A percentile compares a stretch with the other conserved stretches of the same genome.
Conservation (phyloP, 257 asterid species). For the Salvia miltiorrhiza region DNA sequence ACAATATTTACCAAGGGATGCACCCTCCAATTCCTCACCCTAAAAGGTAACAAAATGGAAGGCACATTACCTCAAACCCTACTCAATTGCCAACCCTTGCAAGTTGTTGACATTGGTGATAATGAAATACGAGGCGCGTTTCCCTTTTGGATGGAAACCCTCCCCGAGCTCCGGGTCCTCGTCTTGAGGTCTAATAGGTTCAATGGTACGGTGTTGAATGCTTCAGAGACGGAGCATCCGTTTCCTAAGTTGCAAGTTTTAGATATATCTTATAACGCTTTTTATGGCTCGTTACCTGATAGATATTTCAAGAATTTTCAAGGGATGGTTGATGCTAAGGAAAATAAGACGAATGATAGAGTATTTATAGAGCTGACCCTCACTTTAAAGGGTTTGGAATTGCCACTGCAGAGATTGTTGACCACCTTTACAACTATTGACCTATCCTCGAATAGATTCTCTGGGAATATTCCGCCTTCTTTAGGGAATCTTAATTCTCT, state of each 20-base stretch:
- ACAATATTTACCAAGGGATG: background rate
- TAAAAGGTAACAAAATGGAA: background rate
- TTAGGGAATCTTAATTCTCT: conserved; percentile 3
- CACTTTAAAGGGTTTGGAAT: background rate
- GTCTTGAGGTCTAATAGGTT: background rate
- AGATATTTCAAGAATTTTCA: background rate
- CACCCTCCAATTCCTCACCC: background rate
- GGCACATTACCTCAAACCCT: background rate
- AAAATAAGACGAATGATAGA: background rate
- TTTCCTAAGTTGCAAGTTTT: conserved; percentile 11
- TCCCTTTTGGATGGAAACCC: background rate
- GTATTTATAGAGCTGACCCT: background rate
- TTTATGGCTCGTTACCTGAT: background rate
- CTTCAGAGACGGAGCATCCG: background rate
- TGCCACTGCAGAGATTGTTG: background rate
- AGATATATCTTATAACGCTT: background rate
- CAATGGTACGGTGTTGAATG: background rate
- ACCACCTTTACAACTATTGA: background rate
- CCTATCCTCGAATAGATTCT: background rate
- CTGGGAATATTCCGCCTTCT: background rate
- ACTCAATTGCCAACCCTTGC: background rate
- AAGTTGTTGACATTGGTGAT: background rate
- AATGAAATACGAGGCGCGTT: background rate
- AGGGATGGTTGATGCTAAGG: background rate
- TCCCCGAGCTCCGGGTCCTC: background rate